These are phyloP conservation scores for Arthrinium puccinioides DNA, from an alignment of 2,329 filamentous ascomycete genomes.

Conservation along the genomic window DNA sequence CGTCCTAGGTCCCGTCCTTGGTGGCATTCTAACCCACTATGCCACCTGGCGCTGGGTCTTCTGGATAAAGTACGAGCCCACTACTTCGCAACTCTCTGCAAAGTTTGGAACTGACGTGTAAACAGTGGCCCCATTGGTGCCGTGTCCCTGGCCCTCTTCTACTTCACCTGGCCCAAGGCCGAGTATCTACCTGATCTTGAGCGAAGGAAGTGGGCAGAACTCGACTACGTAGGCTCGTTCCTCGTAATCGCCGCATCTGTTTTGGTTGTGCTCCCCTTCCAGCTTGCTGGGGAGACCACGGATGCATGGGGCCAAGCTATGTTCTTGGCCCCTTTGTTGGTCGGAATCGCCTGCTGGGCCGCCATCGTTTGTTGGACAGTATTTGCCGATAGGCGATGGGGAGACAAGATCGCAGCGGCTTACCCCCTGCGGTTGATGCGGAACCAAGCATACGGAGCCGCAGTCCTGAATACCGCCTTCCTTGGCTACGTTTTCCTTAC, in stretches of 20 bases:
- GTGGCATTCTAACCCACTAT: conserved; percentile 42
- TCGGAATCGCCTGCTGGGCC: conserved; percentile 27
- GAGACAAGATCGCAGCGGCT: conserved; percentile 28
- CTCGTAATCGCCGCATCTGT: conserved; percentile 46
- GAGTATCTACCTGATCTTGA: conserved; percentile 30
- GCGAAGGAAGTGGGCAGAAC: conserved; percentile 36
- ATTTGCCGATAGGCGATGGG: conserved; percentile 21
- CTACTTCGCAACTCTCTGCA: conserved; percentile 1
- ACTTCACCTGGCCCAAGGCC: conserved; percentile 40
- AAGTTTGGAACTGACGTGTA: conserved; percentile 10
- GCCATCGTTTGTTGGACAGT: conserved; percentile 32
- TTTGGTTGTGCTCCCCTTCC: conserved; percentile 51
- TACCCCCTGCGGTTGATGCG: conserved; percentile 41
- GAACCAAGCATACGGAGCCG: conserved; percentile 36
- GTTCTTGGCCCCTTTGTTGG: conserved; percentile 34
- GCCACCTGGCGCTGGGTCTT: conserved; percentile 48
- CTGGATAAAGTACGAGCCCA: conserved; percentile 46
- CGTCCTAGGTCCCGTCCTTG: conserved; percentile 44
- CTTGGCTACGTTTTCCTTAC: conserved; percentile 44
- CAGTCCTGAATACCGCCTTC: conserved; percentile 36
- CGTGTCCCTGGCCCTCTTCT: conserved; percentile 38
- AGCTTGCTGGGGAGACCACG: conserved; percentile 34
- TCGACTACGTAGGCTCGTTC: conserved; percentile 47
- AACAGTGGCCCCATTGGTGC: conserved; percentile 43
- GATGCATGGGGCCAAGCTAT: conserved; percentile 33